phyloP scores from a whole-genome alignment of 1,284 basidiomycete species.

The Puccinia horiana region DNA sequence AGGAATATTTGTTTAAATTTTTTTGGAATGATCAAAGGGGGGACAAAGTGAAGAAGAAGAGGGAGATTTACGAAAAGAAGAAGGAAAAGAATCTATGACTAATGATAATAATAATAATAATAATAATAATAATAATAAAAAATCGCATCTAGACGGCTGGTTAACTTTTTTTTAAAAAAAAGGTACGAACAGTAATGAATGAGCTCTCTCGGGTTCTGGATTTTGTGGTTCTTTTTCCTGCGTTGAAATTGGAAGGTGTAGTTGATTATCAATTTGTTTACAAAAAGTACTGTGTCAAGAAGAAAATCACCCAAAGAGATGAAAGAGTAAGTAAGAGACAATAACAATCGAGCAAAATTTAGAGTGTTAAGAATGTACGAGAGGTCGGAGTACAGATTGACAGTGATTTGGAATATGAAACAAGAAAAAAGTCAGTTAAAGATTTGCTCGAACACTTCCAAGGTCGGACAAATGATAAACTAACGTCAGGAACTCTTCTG shows the following conservation, averaged over 20 bases:
- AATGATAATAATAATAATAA: too few relatives aligned
- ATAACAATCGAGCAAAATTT: background rate
- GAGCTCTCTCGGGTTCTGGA: too few relatives aligned
- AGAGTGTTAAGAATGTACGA: background rate
- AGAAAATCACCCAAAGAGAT: background rate
- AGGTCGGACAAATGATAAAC: slow-evolving; percentile 45
- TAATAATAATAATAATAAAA: background rate
- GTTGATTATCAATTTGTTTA: slow-evolving; percentile 11
- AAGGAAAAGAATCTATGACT: too few relatives aligned
- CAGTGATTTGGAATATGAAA: background rate
- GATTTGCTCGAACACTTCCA: background rate
- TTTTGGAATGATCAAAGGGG: too few relatives aligned
- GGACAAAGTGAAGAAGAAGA: too few relatives aligned
- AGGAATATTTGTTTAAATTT: too few relatives aligned
- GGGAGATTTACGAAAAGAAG: too few relatives aligned
- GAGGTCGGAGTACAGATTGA: background rate
- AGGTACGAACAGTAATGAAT: too few relatives aligned
- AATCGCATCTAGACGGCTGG: too few relatives aligned
- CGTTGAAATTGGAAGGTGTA: background rate
- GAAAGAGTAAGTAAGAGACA: background rate
- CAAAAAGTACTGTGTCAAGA: slow-evolving; percentile 12
- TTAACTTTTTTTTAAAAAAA: too few relatives aligned
- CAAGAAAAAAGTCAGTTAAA: background rate
- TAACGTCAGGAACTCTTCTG: slow-evolving; percentile 93
- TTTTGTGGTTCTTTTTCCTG: background rate